Base-by-base conservation (phyloP, 345 rosid species). In the Moricandia arvensis region DNA sequence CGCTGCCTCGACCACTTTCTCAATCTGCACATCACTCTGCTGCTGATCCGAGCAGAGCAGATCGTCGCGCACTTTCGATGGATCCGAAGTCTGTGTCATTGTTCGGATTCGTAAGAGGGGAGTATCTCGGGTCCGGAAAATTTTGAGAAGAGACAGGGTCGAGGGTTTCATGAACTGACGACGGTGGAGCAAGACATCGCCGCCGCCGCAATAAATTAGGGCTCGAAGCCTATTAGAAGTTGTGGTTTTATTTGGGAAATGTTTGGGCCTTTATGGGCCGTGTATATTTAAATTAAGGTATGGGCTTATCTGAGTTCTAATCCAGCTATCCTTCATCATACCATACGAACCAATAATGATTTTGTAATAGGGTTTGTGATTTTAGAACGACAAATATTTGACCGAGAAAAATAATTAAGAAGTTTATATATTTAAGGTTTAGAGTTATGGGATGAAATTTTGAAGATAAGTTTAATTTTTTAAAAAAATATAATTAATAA, bases 121-220 rank as follows among this genome's bases (percentile, higher is more conserved):
- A 5, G 73, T 24, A 6, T 63, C 59, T 16, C 75, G 72, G 2
- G 63, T 65, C 8, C 72, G 71, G 3, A 79, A 21, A 29, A 45
- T 69, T 62, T 63, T 63, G 41, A 77, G 66, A 53, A 43, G 59
- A 68, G 31, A 34, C 18, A 17, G 29, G 21, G 21, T 26, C 71
- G 45, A 68, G 75, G 72, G 72, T 75, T 59, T 86, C 94, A 86
- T 86, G 71, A 78, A 74, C 88, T 38, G 87, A 66, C 81, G 83
- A 80, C 71, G 86, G 83, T 16, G 29, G 43, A 17, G 31, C 77
- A 66, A 80, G 58, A 81, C 93, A 87, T 87, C 88, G 81, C 89
- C 88, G 81, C 89, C 89, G 87, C 31, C 31, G 31, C 31, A 3
- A 29, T 29, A 29, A 29, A 29, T 29, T 29, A 29, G 31, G 31